Evolutionary conservation across 2,329 filamentous ascomycete genomes (phyloP).

Genomic region (Herpotrichia juniperi): DNA sequence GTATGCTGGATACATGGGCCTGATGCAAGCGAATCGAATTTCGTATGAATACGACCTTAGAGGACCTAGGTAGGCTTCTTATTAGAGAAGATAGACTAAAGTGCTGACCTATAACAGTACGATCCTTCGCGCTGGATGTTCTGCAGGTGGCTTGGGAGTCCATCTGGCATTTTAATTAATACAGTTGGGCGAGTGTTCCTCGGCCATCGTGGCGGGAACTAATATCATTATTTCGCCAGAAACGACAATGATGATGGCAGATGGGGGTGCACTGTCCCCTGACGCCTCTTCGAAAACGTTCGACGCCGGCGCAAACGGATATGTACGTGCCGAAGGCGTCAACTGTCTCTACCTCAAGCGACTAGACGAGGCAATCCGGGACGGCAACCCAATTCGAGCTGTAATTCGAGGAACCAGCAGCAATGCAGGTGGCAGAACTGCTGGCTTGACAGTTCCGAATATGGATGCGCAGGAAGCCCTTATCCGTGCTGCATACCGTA

Average conservation of each 20-base stretch:
- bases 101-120: too few species aligned
- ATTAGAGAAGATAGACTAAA: background rate
- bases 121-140: too few species aligned
- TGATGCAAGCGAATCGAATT: slow-evolving; percentile 12
- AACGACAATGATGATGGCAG: too few species aligned
- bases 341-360: slow-evolving; percentile 33
- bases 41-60: slow-evolving; percentile 16
- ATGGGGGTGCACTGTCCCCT: slow-evolving; percentile 46
- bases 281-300: slow-evolving; percentile 23
- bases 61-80: slow-evolving; percentile 39
- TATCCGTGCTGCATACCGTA: slow-evolving; percentile 28
- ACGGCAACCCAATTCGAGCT: slow-evolving; percentile 33
- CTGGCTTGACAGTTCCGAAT: slow-evolving; percentile 24
- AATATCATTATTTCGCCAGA: too few species aligned
- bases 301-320: slow-evolving; percentile 34
- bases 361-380: slow-evolving; percentile 27
- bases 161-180: too few species aligned
- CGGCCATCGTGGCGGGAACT: too few species aligned
- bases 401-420: slow-evolving; percentile 33
- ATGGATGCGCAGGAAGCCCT: slow-evolving; percentile 50
- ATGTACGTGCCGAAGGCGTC: slow-evolving; percentile 36
- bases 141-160: too few species aligned
- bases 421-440: slow-evolving; percentile 18
- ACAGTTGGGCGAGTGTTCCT: too few species aligned
- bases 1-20: too few species aligned